These are phyloP conservation scores for Saccharomyces pastorianus DNA, from an alignment of 1,139 yeast genomes.

Conservation along the genomic window DNA sequence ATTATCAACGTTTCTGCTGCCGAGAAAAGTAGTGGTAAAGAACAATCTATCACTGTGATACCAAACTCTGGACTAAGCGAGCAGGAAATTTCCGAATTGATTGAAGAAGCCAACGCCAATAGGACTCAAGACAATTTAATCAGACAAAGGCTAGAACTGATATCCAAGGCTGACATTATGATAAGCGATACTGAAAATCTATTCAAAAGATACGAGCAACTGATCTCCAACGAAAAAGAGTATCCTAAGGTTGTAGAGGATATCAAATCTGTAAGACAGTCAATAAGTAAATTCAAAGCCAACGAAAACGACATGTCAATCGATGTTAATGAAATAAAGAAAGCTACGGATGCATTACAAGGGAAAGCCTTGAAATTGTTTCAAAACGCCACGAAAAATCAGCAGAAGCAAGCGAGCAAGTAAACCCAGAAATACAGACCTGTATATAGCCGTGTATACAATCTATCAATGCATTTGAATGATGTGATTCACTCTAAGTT, in stretches of 20 bases:
- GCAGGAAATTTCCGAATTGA: slow-evolving; percentile 49
- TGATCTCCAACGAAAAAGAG: slow-evolving; percentile 36
- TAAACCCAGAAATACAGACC: neutral
- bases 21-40: slow-evolving; percentile 52
- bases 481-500: too few species aligned
- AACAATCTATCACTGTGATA: slow-evolving; percentile 57
- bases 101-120: slow-evolving; percentile 40
- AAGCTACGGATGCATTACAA: slow-evolving; percentile 45
- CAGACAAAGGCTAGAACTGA: slow-evolving; percentile 30
- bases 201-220: slow-evolving; percentile 36
- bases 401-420: slow-evolving; percentile 25
- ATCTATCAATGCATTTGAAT: neutral
- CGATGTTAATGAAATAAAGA: slow-evolving; percentile 34
- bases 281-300: slow-evolving; percentile 35
- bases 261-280: slow-evolving; percentile 17
- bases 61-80: slow-evolving; percentile 63
- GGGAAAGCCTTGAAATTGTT: slow-evolving; percentile 44
- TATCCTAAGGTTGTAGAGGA: slow-evolving; percentile 28
- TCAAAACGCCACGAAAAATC: slow-evolving; percentile 41
- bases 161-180: slow-evolving; percentile 45
- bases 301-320: slow-evolving; percentile 35
- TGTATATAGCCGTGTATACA: neutral
- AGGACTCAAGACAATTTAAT: slow-evolving; percentile 28
- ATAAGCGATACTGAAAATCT: slow-evolving; percentile 51
- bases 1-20: slow-evolving; percentile 66